Percentiles rank a stretch among this genome's conserved stretches.
Evolutionary conservation across 768 basidiomycete species (phyloP).

Genomic region (Hypholoma fasciculare): DNA sequence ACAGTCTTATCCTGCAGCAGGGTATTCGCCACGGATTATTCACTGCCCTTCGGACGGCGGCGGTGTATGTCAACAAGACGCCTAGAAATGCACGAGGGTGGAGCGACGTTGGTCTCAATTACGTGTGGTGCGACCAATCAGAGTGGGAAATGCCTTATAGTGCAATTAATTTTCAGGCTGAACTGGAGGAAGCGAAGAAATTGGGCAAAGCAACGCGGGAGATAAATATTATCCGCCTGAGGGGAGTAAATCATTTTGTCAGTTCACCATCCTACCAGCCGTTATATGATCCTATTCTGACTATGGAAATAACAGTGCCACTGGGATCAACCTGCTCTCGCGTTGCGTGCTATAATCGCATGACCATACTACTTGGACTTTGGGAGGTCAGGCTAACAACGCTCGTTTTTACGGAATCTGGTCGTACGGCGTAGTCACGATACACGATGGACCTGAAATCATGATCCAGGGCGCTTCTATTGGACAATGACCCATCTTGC

Average conservation of each 20-base stretch:
- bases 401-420: too few species aligned
- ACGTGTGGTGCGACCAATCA: conserved; percentile 5
- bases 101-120: conserved; percentile 2
- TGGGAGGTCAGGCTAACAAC: neutral
- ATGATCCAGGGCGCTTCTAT: too few species aligned
- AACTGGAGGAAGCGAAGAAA: conserved; percentile 2
- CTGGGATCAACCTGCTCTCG: conserved; percentile 7
- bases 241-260: conserved; percentile 8
- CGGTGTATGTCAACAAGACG: neutral
- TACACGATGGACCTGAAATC: too few species aligned
- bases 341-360: conserved; percentile 4
- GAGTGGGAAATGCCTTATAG: conserved; percentile 3
- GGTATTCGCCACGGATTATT: conserved; percentile 2
- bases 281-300: neutral
- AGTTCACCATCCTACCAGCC: neutral
- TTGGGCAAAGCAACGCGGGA: neutral
- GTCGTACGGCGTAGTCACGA: too few species aligned
- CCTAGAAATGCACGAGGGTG: neutral
- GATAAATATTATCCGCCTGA: neutral
- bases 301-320: neutral
- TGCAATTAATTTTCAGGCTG: neutral
- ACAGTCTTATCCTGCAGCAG: neutral
- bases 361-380: neutral
- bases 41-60: neutral
- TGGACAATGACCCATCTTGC: too few species aligned